Base-by-base conservation (phyloP, 306 rosid species). In the Quercus mongolica region DNA sequence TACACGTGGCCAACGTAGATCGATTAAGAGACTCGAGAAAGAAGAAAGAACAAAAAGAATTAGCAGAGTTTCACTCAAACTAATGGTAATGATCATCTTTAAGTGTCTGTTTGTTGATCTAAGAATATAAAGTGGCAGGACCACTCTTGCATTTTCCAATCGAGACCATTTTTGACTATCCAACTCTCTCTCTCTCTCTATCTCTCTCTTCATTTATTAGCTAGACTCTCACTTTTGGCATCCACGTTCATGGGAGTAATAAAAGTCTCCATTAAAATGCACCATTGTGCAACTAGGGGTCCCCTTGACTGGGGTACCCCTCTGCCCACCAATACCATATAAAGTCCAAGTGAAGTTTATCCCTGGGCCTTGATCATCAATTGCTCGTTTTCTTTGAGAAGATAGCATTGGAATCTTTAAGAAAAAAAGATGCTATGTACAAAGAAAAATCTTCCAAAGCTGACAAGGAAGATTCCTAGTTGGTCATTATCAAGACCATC, bases 381-480 rank as follows among this genome's bases (percentile, higher is more conserved):
- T 11, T 25, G 7, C 77, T 46, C 13, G 67, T 79, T 57, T 28
- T 81, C 55, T 30, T 51, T 75, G 83, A 81, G 85, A 79, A 86
- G 92, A 92, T 86, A 84, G 85, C 68, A 83, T 80, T 89, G 91
- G 95, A 85, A 90, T 90, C 91, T 86, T 82, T 79, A 55, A 64
- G 28, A 26, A 26, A 72, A 72, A 69, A 30, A 51, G 38, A 56
- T 75, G 76, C 72, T 26, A 41, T 41, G 12, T 41, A 8, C 11
- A 41, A 41, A 19, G 15, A 20, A 64, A 86, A 83, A 83, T 87
- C 86, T 82, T 78, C 76, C 69, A 89, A 85, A 81, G 81, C 71
- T 80, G 85, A 76, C 84, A 81, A 80, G 81, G 72, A 85, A 88
- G 94, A 90, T 89, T 90, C 92, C 79, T 77, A 73, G 87, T 83